A percentile compares a stretch with the other conserved stretches of the same genome.
Evolutionary conservation across 805 yeast genomes (phyloP).

Genomic region (Candida bentonensis): DNA sequence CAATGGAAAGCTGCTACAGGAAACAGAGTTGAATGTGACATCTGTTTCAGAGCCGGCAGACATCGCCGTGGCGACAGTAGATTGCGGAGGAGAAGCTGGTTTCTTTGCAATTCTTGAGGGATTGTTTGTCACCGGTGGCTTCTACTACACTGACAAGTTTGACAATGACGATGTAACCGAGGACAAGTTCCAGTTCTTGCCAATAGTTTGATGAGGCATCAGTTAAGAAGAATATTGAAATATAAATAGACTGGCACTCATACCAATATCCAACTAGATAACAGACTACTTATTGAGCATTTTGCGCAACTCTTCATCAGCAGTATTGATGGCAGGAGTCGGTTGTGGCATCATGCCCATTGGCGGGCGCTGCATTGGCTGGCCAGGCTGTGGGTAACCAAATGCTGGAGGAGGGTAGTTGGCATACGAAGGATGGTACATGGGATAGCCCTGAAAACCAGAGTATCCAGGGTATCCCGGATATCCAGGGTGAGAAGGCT

Average conservation of each 20-base stretch:
- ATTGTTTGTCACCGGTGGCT: background rate
- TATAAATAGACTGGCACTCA: no score
- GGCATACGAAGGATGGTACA: no score
- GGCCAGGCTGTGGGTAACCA: background rate
- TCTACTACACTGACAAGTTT: background rate
- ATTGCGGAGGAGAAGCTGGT: background rate
- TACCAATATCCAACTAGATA: no score
- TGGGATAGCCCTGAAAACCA: background rate
- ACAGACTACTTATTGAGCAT: no score
- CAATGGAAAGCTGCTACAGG: conserved; percentile 10
- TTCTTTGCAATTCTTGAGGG: background rate
- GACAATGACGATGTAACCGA: background rate
- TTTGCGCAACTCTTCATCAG: no score
- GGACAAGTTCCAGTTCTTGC: background rate
- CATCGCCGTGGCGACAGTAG: background rate
- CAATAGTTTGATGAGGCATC: no score
- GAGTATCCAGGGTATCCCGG: background rate
- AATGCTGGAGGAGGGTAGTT: background rate
- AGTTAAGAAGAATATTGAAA: no score
- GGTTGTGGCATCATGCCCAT: no score
- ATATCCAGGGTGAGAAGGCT: background rate
- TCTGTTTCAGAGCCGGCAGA: background rate
- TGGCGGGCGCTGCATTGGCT: no score
- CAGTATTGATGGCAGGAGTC: no score
- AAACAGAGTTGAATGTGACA: background rate